Conservation (phyloP, 2,329 filamentous ascomycete genomes). For the Fusarium drepaniforme region DNA sequence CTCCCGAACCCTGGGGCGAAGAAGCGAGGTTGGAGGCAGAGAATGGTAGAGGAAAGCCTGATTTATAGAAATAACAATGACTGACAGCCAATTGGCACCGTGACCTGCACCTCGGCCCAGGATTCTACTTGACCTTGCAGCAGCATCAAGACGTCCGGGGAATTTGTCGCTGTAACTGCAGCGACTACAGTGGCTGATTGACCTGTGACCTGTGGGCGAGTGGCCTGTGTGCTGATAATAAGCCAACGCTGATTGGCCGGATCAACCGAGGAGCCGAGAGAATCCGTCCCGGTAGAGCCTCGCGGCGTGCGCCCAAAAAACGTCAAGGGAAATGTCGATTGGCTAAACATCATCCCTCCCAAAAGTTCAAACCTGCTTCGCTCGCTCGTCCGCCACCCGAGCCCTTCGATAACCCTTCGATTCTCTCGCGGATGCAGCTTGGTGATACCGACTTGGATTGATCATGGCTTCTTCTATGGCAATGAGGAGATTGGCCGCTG, state of each 20-base stretch:
- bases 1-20: conserved; percentile 28
- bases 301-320: conserved; percentile 41
- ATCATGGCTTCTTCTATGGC: conserved; percentile 74
- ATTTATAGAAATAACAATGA: not conserved
- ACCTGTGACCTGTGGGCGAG: conserved; percentile 10
- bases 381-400: conserved; percentile 41
- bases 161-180: conserved; percentile 28
- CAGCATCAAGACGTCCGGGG: not conserved
- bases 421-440: conserved; percentile 50
- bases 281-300: conserved; percentile 44
- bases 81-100: conserved; percentile 25
- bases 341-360: conserved; percentile 38
- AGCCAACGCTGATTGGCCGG: conserved; percentile 49
- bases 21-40: conserved; percentile 5
- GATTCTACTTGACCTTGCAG: not conserved
- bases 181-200: conserved; percentile 27
- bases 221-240: conserved; percentile 43
- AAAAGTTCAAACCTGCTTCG: conserved; percentile 38
- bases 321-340: conserved; percentile 42
- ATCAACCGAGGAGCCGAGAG: conserved; percentile 52
- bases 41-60: not conserved
- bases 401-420: conserved; percentile 38
- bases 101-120: conserved; percentile 6
- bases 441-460: conserved; percentile 46
- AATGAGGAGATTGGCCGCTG: conserved; percentile 70